A percentile compares a stretch with the other conserved stretches of the same genome.
Conservation (phyloP, 768 basidiomycete genomes). For the Butyriboletus loyo region DNA sequence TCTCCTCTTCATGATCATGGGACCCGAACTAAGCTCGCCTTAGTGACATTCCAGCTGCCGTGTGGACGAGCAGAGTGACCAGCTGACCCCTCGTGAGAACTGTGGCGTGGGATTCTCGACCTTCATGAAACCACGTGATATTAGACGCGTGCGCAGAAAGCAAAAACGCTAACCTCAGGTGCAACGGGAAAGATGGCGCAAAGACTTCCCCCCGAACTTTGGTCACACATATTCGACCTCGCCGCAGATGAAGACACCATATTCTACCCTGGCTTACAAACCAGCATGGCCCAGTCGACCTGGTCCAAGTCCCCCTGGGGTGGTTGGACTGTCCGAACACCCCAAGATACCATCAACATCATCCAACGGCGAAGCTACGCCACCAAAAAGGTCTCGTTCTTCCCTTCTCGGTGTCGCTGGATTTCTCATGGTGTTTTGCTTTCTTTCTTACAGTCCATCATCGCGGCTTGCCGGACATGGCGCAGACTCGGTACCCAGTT, state of each 20-base stretch:
- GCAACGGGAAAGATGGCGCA: conserved; percentile 23
- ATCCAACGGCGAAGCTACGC: conserved; percentile 60
- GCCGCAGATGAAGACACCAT: conserved; percentile 71
- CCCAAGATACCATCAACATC: conserved; percentile 55
- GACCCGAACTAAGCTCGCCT: not conserved
- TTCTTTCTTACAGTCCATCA: conserved; percentile 49
- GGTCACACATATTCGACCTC: conserved; percentile 66
- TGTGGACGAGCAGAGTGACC: too few relatives aligned
- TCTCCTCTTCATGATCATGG: not conserved
- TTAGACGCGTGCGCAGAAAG: not conserved
- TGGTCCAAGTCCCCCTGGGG: conserved; percentile 53
- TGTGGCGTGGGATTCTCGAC: not conserved
- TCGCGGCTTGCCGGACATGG: conserved; percentile 65
- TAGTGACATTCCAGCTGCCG: too few relatives aligned
- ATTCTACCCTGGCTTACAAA: conserved; percentile 58
- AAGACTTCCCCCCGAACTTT: conserved; percentile 65
- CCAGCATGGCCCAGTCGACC: conserved; percentile 57
- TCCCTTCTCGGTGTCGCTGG: not conserved
- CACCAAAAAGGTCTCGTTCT: conserved; percentile 56
- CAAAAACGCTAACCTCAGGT: not conserved
- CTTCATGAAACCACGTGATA: not conserved
- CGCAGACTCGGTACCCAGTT: conserved; percentile 59
- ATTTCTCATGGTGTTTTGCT: not conserved
- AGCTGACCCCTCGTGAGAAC: not conserved
- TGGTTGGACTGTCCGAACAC: conserved; percentile 57